These are phyloP conservation scores for Cordia subcordata DNA, from an alignment of 257 asterid species.

Conservation along the genomic window DNA sequence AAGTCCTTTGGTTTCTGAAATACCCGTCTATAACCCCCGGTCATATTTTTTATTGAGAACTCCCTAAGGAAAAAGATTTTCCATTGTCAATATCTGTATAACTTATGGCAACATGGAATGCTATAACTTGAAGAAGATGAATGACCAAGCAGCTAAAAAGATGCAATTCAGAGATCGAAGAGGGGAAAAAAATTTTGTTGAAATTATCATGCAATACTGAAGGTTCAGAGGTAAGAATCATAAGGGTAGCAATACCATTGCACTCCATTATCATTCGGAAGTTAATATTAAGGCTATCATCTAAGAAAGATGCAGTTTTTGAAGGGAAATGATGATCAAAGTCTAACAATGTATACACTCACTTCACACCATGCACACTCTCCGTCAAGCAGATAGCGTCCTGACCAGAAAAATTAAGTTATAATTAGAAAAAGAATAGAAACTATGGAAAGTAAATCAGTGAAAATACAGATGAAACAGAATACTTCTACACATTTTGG, in stretches of 20 bases:
- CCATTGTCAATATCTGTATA: too few species aligned
- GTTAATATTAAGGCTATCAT: neutral
- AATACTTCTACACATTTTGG: too few species aligned
- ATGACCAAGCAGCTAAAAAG: too few species aligned
- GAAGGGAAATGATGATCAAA: neutral
- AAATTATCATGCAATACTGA: too few species aligned
- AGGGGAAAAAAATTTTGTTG: too few species aligned
- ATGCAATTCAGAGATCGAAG: too few species aligned
- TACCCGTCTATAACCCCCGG: slow-evolving; percentile 87
- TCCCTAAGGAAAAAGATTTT: slow-evolving; percentile 42
- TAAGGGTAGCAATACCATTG: too few species aligned
- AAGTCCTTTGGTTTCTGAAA: slow-evolving; percentile 88
- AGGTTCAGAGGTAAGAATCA: too few species aligned
- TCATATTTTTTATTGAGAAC: slow-evolving; percentile 75
- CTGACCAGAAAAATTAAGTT: slow-evolving; percentile 38
- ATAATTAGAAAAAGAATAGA: slow-evolving; percentile 8
- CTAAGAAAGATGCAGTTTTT: neutral
- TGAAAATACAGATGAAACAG: too few species aligned
- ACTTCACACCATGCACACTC: slow-evolving; percentile 70
- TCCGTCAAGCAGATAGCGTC: slow-evolving; percentile 73
- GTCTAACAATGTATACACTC: slow-evolving; percentile 28
- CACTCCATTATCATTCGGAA: too few species aligned
- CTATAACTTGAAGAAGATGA: too few species aligned
- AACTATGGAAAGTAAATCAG: slow-evolving; percentile 4
- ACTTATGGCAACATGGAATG: too few species aligned